Evolutionary conservation across 2,329 filamentous ascomycete genomes (phyloP), one percentile per base, ranked within the genome.

Genomic region (Paramyrothecium sp.): DNA sequence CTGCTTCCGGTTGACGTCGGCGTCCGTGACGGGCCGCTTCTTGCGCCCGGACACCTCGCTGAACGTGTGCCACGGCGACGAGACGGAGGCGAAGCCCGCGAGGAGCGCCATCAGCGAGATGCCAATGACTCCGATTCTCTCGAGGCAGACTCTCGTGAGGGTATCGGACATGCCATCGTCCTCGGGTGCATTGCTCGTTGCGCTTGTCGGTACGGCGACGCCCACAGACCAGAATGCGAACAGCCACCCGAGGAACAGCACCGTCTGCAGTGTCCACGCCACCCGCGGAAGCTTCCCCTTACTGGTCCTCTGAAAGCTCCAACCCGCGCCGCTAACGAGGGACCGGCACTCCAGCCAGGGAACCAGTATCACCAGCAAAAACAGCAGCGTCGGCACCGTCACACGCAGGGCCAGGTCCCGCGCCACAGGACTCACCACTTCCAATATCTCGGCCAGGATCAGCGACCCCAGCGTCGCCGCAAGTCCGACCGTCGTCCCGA

Each of bases 41-140:
- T 71, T 71, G 33, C 75, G 72, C 11, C 74, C 69, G 50, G 84
- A 77, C 44, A 82, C 84, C 30, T 87, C 85, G 22, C 86, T 83
- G 73, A 96, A 91, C 1, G 86, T 91, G 68, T 96, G 89, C 91
- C 92, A 96, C 2, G 92, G 86, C 1, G 90, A 89, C 22, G 90
- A 93, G 34, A 96, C 89, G n/a, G 91, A 91, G 7, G 92, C 92
- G 66, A 96, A 96, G 0, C 92, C 92, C 7, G 91, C 91, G n/a
- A 96, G 78, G 16, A 93, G 81, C 17, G 91, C 92, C 91, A 96
- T 96, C 54, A 95, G 75, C 51, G 89, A 88, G 56, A 95, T 92
- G 3, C 92, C 92, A 60, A 96, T 91, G 46, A 96, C 88, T 13
- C 91, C 92, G 23, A 96, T 87, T 49, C 92, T 75, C 69, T 88